Percentiles rank a stretch among this genome's conserved stretches.
These are phyloP conservation scores for Larix sibirica DNA, from an alignment of 83 land plant genomes.

Conservation along the genomic window DNA sequence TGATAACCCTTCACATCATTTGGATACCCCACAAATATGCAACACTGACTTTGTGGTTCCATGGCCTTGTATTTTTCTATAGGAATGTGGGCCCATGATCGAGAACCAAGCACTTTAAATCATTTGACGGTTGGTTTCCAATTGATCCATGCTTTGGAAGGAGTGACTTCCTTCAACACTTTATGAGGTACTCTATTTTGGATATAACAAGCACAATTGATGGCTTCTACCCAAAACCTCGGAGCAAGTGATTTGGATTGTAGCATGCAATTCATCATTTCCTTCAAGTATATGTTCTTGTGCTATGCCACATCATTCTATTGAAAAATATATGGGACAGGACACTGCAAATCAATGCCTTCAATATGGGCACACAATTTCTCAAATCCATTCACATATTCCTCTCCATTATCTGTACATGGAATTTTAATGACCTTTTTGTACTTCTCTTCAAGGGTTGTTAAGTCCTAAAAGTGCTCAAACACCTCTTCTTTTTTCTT, in stretches of 20 bases:
- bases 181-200: background rate
- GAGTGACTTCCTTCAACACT: background rate
- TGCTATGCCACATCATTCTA: background rate
- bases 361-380: no score
- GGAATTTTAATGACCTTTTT: background rate
- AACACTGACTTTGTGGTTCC: background rate
- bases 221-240: no score
- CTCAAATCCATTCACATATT: no score
- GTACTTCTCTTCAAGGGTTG: background rate
- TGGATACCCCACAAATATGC: background rate
- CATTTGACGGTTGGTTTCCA: background rate
- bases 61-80: no score
- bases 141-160: background rate
- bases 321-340: background rate
- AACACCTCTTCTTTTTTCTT: background rate
- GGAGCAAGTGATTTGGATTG: background rate
- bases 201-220: background rate
- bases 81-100: no score
- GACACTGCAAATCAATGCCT: background rate
- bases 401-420: no score
- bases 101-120: no score
- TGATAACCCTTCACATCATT: no score
- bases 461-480: background rate
- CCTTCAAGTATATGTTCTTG: no score
- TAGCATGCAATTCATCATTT: background rate